Evolutionary conservation across 2,329 filamentous ascomycete species (phyloP), one percentile per base, ranked within the genome.

Genomic region (Ophiosphaerella korrae): DNA sequence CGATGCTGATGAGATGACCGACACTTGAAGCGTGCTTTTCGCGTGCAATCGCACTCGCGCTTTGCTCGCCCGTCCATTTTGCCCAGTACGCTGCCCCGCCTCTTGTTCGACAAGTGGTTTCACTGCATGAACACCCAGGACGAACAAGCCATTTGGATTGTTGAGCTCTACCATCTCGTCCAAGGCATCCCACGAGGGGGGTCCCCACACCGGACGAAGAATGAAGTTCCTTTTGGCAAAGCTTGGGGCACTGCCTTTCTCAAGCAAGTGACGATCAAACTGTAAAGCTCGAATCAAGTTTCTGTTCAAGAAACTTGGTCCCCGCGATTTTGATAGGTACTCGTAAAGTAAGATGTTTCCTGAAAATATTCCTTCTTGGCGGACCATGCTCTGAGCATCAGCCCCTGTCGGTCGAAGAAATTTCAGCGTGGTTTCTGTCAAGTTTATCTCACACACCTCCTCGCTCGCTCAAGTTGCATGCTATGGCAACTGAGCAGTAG

Each of bases 321-420:
- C 55, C 29, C 63, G 55, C 14, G 50, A 61, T n/a, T 31, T 42
- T 12, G 52, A 45, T n/a, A 71, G 24, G 37, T 58, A 66, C 7
- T 62, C 50, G 53, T 69, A 70, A 23, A 68, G 42, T 38, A 66
- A 37, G 9, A 64, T 52, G 33, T 69, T 70, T 33, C 66, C 66
- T 7, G 48, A 46, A 40, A 60, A 62, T 26, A 41, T 45, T 23
- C 59, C 58, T 42, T 53, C 53, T 42, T 47, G 53, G 34, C 43
- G 52, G 38, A 61, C 57, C 67, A 71, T 71, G 52, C 55, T 68
- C 62, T 60, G 32, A 23, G 23, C 11, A 29, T 24, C 3, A n/a
- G 12, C 7, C 7, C 7, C n/a, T 7, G 34, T 43, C 13, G 21
- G 32, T 42, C 21, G 18, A n/a, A 23, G 7, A 32, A 21, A 4